These are phyloP conservation scores for Penicillium subrubescens DNA, from an alignment of 495 filamentous ascomycete genomes.

Conservation along the genomic window DNA sequence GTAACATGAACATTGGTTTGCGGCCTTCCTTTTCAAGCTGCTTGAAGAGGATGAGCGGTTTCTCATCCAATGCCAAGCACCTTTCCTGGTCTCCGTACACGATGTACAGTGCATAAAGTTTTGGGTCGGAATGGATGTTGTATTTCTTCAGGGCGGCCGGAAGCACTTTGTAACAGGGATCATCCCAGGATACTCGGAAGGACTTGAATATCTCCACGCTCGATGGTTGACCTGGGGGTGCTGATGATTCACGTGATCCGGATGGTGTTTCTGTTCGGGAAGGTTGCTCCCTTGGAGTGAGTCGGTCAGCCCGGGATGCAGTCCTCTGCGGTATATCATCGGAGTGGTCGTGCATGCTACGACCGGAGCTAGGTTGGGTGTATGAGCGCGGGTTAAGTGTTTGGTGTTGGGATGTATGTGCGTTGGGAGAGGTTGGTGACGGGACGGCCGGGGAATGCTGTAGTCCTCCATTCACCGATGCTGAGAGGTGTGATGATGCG, in stretches of 20 bases:
- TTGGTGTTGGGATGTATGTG: conserved; percentile 49
- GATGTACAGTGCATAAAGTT: conserved; percentile 95
- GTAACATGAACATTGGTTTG: conserved; percentile 99
- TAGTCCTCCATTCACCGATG: conserved; percentile 68
- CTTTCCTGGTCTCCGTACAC: conserved; percentile 97
- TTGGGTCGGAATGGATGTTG: conserved; percentile 96
- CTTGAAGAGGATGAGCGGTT: conserved; percentile 94
- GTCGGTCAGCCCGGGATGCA: conserved; percentile 37
- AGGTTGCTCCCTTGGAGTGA: conserved; percentile 44
- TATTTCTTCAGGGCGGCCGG: conserved; percentile 96
- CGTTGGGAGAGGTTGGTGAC: conserved; percentile 78
- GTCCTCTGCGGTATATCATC: conserved; percentile 40
- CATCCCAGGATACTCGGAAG: conserved; percentile 95
- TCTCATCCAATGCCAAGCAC: conserved; percentile 87
- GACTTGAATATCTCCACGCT: conserved; percentile 96
- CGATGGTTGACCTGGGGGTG: conserved; percentile 38
- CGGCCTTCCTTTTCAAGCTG: conserved; percentile 93
- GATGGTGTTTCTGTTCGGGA: conserved; percentile 40
- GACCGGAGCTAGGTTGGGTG: conserved; percentile 38
- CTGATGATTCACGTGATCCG: conserved; percentile 51
- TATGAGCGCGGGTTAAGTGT: conserved; percentile 54
- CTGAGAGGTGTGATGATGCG: conserved; percentile 74
- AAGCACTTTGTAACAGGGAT: conserved; percentile 95
- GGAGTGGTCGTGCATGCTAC: conserved; percentile 45
- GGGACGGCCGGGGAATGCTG: conserved; percentile 73